phyloP scores from a whole-genome alignment of 495 filamentous ascomycete species.

The Lasiosphaeria ovina region DNA sequence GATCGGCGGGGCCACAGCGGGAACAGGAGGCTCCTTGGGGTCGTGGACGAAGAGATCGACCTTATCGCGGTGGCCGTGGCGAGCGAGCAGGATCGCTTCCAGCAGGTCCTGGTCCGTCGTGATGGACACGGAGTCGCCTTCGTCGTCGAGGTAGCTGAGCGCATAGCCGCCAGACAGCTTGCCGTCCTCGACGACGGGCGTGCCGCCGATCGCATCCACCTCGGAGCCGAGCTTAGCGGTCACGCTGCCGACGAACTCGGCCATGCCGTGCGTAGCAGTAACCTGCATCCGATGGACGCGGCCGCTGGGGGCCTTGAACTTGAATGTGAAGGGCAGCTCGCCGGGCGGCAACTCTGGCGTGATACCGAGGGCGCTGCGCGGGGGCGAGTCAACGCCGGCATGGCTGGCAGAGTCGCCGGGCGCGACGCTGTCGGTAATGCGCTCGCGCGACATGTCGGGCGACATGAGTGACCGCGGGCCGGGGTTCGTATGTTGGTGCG shows the following conservation, averaged over 20 bases:
- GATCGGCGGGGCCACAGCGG: conserved; percentile 46
- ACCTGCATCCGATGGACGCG: conserved; percentile 92
- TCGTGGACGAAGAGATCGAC: conserved; percentile 98
- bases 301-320: conserved; percentile 97
- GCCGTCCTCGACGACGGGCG: conserved; percentile 71
- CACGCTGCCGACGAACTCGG: conserved; percentile 75
- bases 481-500: conserved; percentile 49
- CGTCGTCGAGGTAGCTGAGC: conserved; percentile 94
- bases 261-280: conserved; percentile 72
- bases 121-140: conserved; percentile 96
- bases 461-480: conserved; percentile 61
- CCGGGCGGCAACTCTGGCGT: conserved; percentile 49
- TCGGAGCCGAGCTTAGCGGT: conserved; percentile 85
- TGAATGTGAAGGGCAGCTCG: conserved; percentile 89
- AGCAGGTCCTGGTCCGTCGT: conserved; percentile 92
- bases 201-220: conserved; percentile 80
- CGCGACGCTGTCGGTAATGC: conserved; percentile 67
- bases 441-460: conserved; percentile 66
- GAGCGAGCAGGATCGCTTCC: conserved; percentile 83
- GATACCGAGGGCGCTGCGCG: conserved; percentile 56
- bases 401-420: conserved; percentile 95
- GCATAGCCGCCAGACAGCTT: conserved; percentile 81
- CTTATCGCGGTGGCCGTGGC: conserved; percentile 76
- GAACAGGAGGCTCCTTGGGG: conserved; percentile 75
- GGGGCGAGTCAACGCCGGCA: conserved; percentile 73